Conservation (phyloP, 2,329 filamentous ascomycete genomes). For the Geoglossum cookeanum region DNA sequence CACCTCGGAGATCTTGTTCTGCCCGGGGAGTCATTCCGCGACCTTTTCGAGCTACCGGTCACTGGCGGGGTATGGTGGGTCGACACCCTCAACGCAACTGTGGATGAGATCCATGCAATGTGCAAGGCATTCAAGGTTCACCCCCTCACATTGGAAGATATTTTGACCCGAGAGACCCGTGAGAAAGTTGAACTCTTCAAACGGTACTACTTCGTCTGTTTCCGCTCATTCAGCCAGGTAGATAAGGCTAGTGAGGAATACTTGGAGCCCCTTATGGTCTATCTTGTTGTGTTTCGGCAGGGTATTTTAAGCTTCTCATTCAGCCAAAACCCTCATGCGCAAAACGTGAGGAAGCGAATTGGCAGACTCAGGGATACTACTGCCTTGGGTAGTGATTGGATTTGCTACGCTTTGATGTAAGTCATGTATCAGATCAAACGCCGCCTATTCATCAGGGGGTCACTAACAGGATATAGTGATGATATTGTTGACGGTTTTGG, state of each 20-base stretch:
- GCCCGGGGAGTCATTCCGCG: slow-evolving; percentile 74
- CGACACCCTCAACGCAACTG: slow-evolving; percentile 76
- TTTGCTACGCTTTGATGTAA: slow-evolving; percentile 94
- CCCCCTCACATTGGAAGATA: slow-evolving; percentile 89
- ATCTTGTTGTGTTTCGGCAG: slow-evolving; percentile 91
- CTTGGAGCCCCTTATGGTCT: slow-evolving; percentile 88
- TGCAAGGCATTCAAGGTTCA: slow-evolving; percentile 93
- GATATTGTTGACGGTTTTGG: slow-evolving; percentile 95
- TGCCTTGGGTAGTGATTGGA: slow-evolving; percentile 89
- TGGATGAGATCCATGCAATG: slow-evolving; percentile 71
- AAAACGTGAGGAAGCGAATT: slow-evolving; percentile 80
- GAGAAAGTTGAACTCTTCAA: slow-evolving; percentile 98
- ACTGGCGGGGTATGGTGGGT: slow-evolving; percentile 94
- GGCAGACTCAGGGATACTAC: slow-evolving; percentile 87
- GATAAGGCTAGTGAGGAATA: slow-evolving; percentile 65
- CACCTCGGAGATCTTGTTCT: slow-evolving; percentile 77
- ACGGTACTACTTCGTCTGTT: slow-evolving; percentile 95
- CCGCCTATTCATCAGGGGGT: not conserved
- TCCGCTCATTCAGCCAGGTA: slow-evolving; percentile 77
- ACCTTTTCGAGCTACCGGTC: slow-evolving; percentile 56
- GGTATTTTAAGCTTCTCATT: slow-evolving; percentile 93
- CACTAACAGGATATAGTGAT: slow-evolving; percentile 34
- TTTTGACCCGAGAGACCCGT: slow-evolving; percentile 81
- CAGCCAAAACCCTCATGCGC: slow-evolving; percentile 65
- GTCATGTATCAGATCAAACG: slow-evolving; percentile 14